Base-by-base conservation (phyloP, 2,329 filamentous ascomycete species). In the Cercospora berteroae region DNA sequence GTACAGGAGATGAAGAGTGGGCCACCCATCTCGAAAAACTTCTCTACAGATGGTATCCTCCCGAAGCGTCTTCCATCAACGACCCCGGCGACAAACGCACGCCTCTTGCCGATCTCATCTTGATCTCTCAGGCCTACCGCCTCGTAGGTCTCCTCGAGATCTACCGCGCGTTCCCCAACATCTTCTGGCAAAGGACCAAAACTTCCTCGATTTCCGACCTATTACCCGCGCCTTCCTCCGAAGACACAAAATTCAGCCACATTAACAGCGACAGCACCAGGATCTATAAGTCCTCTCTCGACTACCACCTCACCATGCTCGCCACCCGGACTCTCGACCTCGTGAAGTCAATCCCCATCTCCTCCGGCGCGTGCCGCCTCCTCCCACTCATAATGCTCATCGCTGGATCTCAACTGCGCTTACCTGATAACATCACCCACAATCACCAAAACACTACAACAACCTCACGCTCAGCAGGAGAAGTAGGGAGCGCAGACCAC, bases 311-410 rank as follows among this genome's bases (percentile, higher is more conserved):
- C 48, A 84, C 83, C 42, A 80, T 81, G 29, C 83, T 85, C 63
- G 82, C 84, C 7, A 75, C 85, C 64, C 83, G 83, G 69, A 85
- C 82, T 39, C 79, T 86, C 55, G 79, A 80, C 25, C 79, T 81
- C 31, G 77, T 87, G 12, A 82, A 83, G 70, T 79, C 81, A 3
- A 79, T 87, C 9, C 83, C 85, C 0, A 76, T 83, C 5, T 82
- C 83, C 63, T 86, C 85, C 16, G 83, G 84, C 57, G 85, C 84
- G 1, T 80, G 83, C 68, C 85, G 83, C 64, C 80, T 85, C 10
- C 84, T 86, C 69, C 84, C 84, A 2, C 81, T 86, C 62, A 73
- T 86, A 20, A 79, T 87, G 4, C 82, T 86, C 20, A 81, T 82
- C 1, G 79, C 82, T 13, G 82, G 81, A 9, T 84, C 82, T 59